Evolutionary conservation across 371 early-diverging fungal genomes (phyloP).

Genomic region (Rhizopus stolonifer): DNA sequence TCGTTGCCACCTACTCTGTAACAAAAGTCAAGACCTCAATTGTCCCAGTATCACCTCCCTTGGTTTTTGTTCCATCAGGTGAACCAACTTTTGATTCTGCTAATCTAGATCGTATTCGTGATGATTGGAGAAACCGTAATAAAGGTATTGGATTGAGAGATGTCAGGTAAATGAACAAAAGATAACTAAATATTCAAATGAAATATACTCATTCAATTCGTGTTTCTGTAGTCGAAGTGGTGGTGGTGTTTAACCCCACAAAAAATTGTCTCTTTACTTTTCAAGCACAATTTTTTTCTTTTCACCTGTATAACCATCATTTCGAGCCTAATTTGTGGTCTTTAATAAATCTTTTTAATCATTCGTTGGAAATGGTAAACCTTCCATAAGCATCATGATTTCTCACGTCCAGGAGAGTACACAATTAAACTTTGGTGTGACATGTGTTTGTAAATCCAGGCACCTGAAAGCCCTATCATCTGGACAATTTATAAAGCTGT

Average conservation of each 20-base stretch:
- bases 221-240: slow-evolving; percentile 34
- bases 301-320: background rate
- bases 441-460: too few species aligned
- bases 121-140: slow-evolving; percentile 42
- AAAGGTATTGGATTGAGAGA: slow-evolving; percentile 45
- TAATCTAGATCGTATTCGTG: slow-evolving; percentile 36
- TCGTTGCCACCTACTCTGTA: slow-evolving; percentile 9
- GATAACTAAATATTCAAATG: background rate
- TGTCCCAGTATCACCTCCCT: slow-evolving; percentile 20
- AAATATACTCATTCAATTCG: background rate
- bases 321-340: background rate
- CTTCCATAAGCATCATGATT: too few species aligned
- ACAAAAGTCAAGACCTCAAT: slow-evolving; percentile 9
- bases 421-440: too few species aligned
- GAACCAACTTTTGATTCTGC: slow-evolving; percentile 37
- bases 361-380: too few species aligned
- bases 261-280: background rate
- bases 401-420: too few species aligned
- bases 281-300: too few species aligned
- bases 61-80: slow-evolving; percentile 36
- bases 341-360: too few species aligned
- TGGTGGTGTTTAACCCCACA: slow-evolving; percentile 29
- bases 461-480: background rate
- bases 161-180: slow-evolving; percentile 34
- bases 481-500: too few species aligned